phyloP scores from a whole-genome alignment of 2,329 filamentous ascomycete species.

The Pseudogymnoascus sp. region DNA sequence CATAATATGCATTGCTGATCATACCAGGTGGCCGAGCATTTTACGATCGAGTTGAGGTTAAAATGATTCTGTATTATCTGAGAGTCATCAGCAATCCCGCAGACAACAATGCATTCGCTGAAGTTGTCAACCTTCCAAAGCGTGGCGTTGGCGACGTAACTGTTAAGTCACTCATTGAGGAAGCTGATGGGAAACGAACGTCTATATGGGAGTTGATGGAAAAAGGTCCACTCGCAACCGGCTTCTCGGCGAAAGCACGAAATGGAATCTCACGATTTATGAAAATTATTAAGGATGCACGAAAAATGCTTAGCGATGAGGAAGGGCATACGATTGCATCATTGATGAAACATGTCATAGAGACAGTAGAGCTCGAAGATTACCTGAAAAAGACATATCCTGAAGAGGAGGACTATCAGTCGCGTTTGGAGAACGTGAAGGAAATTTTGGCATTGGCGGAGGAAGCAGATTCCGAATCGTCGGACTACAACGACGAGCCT shows the following conservation, averaged over 20 bases:
- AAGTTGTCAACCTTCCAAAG: conserved; percentile 78
- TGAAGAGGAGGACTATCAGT: conserved; percentile 67
- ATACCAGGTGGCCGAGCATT: conserved; percentile 64
- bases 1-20: conserved; percentile 14
- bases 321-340: conserved; percentile 26
- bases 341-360: conserved; percentile 46
- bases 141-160: conserved; percentile 76
- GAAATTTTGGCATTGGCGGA: conserved; percentile 76
- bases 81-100: conserved; percentile 76
- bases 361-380: conserved; percentile 64
- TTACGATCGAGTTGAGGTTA: conserved; percentile 86
- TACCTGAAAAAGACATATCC: conserved; percentile 65
- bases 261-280: conserved; percentile 53
- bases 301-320: conserved; percentile 41
- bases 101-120: conserved; percentile 77
- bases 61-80: conserved; percentile 79
- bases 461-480: conserved; percentile 41
- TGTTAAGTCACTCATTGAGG: conserved; percentile 64
- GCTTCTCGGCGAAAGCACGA: conserved; percentile 47
- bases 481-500: conserved; percentile 41
- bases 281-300: conserved; percentile 50
- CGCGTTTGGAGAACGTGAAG: conserved; percentile 80
- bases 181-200: conserved; percentile 62
- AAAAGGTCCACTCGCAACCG: conserved; percentile 42
- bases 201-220: conserved; percentile 72